phyloP scores from a whole-genome alignment of 164 flowering plant genomes.

The Umbellularia californica region DNA sequence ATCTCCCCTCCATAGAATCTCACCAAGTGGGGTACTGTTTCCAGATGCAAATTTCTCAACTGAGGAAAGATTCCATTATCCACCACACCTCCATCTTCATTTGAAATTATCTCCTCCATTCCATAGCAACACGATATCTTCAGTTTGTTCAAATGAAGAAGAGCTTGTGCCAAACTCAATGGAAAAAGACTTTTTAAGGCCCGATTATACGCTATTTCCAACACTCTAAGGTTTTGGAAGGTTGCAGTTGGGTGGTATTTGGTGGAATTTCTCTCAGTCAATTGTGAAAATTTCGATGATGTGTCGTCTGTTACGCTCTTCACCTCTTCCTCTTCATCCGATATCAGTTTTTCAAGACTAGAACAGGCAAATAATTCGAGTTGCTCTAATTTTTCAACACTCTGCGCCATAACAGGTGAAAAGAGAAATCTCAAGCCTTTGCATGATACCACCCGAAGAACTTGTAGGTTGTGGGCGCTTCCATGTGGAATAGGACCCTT shows the following conservation, averaged over 20 bases:
- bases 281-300: neutral
- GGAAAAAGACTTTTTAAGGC: neutral
- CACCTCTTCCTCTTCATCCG: neutral
- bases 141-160: neutral
- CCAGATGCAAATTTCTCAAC: neutral
- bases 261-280: neutral
- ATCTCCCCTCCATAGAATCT: neutral
- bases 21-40: neutral
- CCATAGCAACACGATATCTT: neutral
- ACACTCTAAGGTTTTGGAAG: constrained; percentile 1
- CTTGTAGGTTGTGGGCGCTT: neutral
- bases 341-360: neutral
- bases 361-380: neutral
- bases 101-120: constrained; percentile 2
- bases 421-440: neutral
- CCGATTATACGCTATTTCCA: neutral
- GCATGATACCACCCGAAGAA: neutral
- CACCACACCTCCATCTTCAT: neutral
- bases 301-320: neutral
- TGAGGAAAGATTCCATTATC: neutral
- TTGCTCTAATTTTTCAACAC: neutral
- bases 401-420: neutral
- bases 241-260: neutral
- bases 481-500: neutral
- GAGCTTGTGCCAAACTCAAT: constrained; percentile 4